Base-by-base conservation (phyloP, 2,329 filamentous ascomycete genomes). In the Meredithiella fracta region DNA sequence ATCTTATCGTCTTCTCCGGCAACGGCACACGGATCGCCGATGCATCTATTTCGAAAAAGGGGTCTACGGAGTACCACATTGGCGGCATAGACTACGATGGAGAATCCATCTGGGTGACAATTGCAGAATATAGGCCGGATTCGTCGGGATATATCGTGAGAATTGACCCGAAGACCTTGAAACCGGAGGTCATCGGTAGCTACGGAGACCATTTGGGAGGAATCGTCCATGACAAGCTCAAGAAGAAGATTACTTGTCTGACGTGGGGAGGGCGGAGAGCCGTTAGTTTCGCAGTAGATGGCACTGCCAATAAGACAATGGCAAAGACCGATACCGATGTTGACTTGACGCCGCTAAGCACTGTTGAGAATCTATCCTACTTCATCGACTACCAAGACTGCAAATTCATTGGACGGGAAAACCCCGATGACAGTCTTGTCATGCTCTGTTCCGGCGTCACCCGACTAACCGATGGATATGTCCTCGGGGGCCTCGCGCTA, bases 331-430 rank as follows among this genome's bases (percentile, higher is more conserved):
- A 37, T 22, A 20, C 53, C 9, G 38, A 50, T 34, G 40, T 20
- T 7, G 55, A 58, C 1, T 62, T 66, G 1, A 47, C 58, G 1
- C 55, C 20, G 1, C 58, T 62, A 0, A 60, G 63, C 0, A 2
- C n/a, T 14, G 17, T 31, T 15, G 61, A 59, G 3, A 73, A 74
- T 52, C 72, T 71, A 0, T 69, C 65, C 37, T 67, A 71, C 60
- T 75, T 68, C 62, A 62, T 72, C 55, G 73, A 75, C 58, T 75
- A 75, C 60, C 72, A 76, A 62, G 73, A 75, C 65, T 75, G 72
- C 64, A 75, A 75, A 61, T 74, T 69, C 62, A 64, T 75, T 0
- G 73, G 72, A 3, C 68, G 67, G 60, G 66, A 67, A 14, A 58
- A 61, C 8, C 59, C 63, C 4, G 70, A 71, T 51, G 60, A 60